These are phyloP conservation scores for Trichosporon coremiiforme DNA, from an alignment of 1,284 basidiomycete species.

Conservation along the genomic window DNA sequence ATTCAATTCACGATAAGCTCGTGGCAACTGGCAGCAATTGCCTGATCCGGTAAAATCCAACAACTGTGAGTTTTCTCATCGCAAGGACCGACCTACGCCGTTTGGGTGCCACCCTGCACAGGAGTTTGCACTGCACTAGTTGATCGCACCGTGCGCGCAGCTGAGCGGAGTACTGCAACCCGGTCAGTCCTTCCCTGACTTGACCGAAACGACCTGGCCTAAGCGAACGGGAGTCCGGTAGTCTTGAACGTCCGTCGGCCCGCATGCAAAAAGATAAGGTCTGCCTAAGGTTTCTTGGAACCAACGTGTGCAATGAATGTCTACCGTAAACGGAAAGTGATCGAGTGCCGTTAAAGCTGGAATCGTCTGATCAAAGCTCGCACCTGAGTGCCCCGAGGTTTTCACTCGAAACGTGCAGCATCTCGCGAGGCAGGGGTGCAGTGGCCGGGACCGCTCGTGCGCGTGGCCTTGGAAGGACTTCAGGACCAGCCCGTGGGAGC, in stretches of 20 bases:
- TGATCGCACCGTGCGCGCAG: neutral
- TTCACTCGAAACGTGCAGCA: neutral
- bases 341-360: neutral
- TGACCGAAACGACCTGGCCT: neutral
- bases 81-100: too few species aligned
- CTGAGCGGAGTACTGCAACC: neutral
- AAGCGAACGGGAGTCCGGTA: neutral
- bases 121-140: neutral
- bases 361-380: neutral
- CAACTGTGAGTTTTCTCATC: too few species aligned
- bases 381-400: neutral
- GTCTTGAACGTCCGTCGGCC: neutral
- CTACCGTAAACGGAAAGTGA: neutral
- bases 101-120: neutral
- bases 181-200: neutral
- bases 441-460: neutral
- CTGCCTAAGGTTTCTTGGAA: neutral
- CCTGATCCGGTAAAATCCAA: neutral
- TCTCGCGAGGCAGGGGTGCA: neutral
- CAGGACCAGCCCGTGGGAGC: neutral
- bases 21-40: neutral
- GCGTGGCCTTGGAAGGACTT: neutral
- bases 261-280: neutral
- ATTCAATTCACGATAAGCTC: conserved; percentile 12
- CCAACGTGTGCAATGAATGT: neutral